Base-by-base conservation (phyloP, 2,329 filamentous ascomycete genomes). In the Chalara sp. region DNA sequence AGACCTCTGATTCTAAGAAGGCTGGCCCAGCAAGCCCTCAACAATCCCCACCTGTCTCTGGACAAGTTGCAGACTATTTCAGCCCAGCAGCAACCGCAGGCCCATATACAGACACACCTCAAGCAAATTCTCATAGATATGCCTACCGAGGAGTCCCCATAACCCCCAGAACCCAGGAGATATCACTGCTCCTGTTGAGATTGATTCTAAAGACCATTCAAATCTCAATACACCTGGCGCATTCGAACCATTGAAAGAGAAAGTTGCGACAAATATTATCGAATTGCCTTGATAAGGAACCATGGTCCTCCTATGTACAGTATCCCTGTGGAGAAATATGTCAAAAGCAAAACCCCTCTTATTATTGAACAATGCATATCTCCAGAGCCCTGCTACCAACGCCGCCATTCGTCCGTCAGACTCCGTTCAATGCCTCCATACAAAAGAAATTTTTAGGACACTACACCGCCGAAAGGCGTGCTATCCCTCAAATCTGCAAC, bases 401-500 rank as follows among this genome's bases (percentile, higher is more conserved):
- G 31, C 32, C 30, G 44, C 44, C 44, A 46, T 32, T 57, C 53
- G 51, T 52, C 51, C 49, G 56, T 56, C 50, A 43, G n/a, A 43
- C 40, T 21, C 13, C 53, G 52, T 44, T 43, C 35, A 41, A 55
- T 53, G 48, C 55, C 35, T 50, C 13, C 44, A 50, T 50, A 55
- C 51, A 56, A 56, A 58, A 30, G 43, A 51, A 56, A 56, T 49
- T 45, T 21, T 54, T 46, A 80, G 55, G 70, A 75, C 51, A 81
- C 68, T 5, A 75, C 78, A 5, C 83, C 67, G 5, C 82, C 84
- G 71, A 89, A 89, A 0, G 89, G 86, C 44, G 86, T 84, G 58
- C 82, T 87, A 65, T 88, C 88, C 57, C 84, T 82, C 60, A 96
- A 70, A 68, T 96, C 89, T 65, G 58, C 59, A 1, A 87, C 83